Conservation (phyloP, 345 rosid genomes). For the Boechera divaricarpa region DNA sequence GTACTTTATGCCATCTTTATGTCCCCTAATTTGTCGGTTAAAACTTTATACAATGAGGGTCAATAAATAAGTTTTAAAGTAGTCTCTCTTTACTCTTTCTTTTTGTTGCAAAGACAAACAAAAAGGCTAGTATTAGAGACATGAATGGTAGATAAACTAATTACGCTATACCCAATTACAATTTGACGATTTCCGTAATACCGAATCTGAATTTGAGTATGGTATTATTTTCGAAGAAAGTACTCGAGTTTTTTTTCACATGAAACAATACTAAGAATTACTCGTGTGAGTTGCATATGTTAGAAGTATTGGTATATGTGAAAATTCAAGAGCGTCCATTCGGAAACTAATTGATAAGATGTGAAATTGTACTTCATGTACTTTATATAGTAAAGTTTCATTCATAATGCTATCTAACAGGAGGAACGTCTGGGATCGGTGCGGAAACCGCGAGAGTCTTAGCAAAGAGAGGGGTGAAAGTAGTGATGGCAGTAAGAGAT, state of each 20-base stretch:
- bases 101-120: conserved; percentile 20
- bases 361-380: conserved; percentile 7
- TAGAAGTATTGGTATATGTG: background rate
- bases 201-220: too few relatives aligned
- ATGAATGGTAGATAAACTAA: conserved; percentile 14
- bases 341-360: background rate
- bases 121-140: conserved; percentile 17
- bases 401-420: conserved; percentile 43
- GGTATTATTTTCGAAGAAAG: too few relatives aligned
- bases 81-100: conserved; percentile 20
- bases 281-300: background rate
- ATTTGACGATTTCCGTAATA: too few relatives aligned
- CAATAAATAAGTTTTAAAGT: conserved; percentile 34
- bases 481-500: conserved; percentile 89
- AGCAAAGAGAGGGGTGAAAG: conserved; percentile 81
- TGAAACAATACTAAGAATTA: background rate
- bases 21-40: conserved; percentile 47
- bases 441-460: conserved; percentile 86
- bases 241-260: too few relatives aligned
- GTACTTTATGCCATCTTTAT: conserved; percentile 42
- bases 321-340: background rate
- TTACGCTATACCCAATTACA: background rate
- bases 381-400: background rate
- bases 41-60: conserved; percentile 33
- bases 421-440: conserved; percentile 96